Evolutionary conservation across 805 yeast species (phyloP).

Genomic region (Candida andamanensis): DNA sequence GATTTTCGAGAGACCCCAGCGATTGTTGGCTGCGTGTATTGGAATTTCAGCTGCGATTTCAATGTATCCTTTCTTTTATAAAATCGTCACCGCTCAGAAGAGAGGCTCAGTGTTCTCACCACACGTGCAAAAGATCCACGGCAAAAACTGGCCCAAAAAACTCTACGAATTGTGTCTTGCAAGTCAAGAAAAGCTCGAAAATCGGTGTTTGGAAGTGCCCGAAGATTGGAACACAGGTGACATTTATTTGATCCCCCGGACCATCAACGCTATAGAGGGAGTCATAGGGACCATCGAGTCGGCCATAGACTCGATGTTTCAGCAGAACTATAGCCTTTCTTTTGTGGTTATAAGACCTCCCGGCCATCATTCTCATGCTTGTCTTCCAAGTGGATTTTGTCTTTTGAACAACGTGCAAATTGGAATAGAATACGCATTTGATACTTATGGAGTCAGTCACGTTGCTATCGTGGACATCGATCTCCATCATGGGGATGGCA

Average conservation of each 20-base stretch:
- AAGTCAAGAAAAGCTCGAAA: conserved; percentile 49
- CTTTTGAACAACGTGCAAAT: conserved; percentile 76
- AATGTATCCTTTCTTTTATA: conserved; percentile 57
- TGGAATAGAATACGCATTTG: conserved; percentile 71
- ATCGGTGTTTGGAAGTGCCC: conserved; percentile 67
- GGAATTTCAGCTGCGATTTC: conserved; percentile 75
- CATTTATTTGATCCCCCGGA: conserved; percentile 63
- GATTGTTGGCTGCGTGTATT: conserved; percentile 68
- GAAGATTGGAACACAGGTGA: conserved; percentile 81
- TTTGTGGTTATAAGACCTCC: conserved; percentile 76
- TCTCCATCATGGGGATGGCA: conserved; percentile 86
- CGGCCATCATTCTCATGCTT: conserved; percentile 83
- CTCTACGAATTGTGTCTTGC: conserved; percentile 54
- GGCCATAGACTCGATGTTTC: conserved; percentile 49
- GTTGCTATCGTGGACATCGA: conserved; percentile 81
- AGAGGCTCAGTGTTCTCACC: conserved; percentile 46
- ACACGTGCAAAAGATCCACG: conserved; percentile 69
- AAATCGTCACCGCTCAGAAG: conserved; percentile 42
- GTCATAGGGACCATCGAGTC: conserved; percentile 72
- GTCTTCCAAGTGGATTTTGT: conserved; percentile 83
- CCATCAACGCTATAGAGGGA: conserved; percentile 69
- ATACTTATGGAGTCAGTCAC: conserved; percentile 61
- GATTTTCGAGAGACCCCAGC: conserved; percentile 79
- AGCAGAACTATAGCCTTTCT: conserved; percentile 35
- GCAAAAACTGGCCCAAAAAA: conserved; percentile 63